Percentiles rank a stretch among this genome's conserved stretches.
Conservation (phyloP, 768 basidiomycete genomes). For the Pholiota conissans region DNA sequence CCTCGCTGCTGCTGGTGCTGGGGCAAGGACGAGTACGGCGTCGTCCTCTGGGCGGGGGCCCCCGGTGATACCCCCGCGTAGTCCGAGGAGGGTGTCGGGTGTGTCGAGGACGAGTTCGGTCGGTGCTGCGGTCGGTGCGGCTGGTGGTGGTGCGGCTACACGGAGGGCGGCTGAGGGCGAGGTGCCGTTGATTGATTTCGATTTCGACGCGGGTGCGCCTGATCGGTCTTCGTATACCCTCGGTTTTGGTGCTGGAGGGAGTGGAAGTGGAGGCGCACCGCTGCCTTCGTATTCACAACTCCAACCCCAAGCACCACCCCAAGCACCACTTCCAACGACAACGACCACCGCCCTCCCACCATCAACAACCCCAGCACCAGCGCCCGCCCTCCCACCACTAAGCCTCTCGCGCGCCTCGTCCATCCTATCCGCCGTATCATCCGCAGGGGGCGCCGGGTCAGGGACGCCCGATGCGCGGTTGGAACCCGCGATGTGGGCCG, state of each 20-base stretch:
- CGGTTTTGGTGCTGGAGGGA: not conserved
- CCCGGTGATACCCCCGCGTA: constrained; percentile 35
- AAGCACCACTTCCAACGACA: too few relatives aligned
- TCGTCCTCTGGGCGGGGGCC: constrained; percentile 19
- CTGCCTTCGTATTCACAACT: too few relatives aligned
- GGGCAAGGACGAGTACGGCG: not conserved
- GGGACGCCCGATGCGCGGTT: constrained; percentile 36
- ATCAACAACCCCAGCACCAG: too few relatives aligned
- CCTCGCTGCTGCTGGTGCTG: not conserved
- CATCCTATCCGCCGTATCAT: too few relatives aligned
- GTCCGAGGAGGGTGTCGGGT: constrained; percentile 28
- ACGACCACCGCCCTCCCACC: not conserved
- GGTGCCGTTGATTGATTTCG: not conserved
- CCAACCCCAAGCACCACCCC: too few relatives aligned
- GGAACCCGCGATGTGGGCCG: constrained; percentile 43
- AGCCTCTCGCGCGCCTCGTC: not conserved
- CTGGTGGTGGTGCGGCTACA: too few relatives aligned
- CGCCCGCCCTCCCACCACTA: too few relatives aligned
- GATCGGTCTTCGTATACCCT: not conserved
- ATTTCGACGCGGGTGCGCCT: not conserved
- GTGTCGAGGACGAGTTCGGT: not conserved
- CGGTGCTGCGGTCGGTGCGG: not conserved
- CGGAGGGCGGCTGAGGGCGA: not conserved
- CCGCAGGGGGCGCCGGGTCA: too few relatives aligned
- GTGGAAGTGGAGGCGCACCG: too few relatives aligned